Percentiles rank a stretch among this genome's conserved stretches.
Conservation (phyloP, 1,284 basidiomycete genomes). For the Takashimella tepidaria region DNA sequence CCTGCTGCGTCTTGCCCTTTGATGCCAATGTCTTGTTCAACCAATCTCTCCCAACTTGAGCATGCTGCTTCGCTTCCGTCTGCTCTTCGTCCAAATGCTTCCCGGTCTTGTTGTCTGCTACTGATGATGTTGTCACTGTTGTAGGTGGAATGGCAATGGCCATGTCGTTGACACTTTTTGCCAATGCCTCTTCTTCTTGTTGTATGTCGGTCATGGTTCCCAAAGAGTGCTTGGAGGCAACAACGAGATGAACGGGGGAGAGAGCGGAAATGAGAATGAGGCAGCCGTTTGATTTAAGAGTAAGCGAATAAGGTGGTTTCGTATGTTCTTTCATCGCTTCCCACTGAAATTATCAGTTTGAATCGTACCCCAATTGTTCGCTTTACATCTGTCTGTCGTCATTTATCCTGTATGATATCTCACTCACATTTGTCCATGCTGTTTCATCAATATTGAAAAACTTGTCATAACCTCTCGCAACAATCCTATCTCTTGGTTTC, state of each 20-base stretch:
- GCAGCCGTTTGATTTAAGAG: slow-evolving; percentile 95
- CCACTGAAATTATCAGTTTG: slow-evolving; percentile 76
- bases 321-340: slow-evolving; percentile 66
- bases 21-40: slow-evolving; percentile 64
- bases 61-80: slow-evolving; percentile 32
- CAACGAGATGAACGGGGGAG: slow-evolving; percentile 65
- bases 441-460: slow-evolving; percentile 98
- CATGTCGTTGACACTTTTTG: slow-evolving; percentile 6
- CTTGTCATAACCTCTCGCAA: slow-evolving; percentile 93
- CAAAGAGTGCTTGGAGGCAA: slow-evolving; percentile 89
- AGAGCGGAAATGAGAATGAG: slow-evolving; percentile 94
- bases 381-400: background rate
- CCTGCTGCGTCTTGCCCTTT: slow-evolving; percentile 62
- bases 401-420: background rate
- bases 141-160: too few species aligned
- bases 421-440: slow-evolving; percentile 80
- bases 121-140: too few species aligned
- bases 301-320: slow-evolving; percentile 74
- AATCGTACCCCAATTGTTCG: too few species aligned
- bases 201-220: slow-evolving; percentile 52
- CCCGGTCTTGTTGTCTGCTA: slow-evolving; percentile 11
- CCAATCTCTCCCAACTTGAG: slow-evolving; percentile 57
- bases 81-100: slow-evolving; percentile 18
- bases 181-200: slow-evolving; percentile 6
- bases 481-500: slow-evolving; percentile 60